phyloP scores from a whole-genome alignment of 2,329 filamentous ascomycete genomes.

The Bipolaris gigantea region DNA sequence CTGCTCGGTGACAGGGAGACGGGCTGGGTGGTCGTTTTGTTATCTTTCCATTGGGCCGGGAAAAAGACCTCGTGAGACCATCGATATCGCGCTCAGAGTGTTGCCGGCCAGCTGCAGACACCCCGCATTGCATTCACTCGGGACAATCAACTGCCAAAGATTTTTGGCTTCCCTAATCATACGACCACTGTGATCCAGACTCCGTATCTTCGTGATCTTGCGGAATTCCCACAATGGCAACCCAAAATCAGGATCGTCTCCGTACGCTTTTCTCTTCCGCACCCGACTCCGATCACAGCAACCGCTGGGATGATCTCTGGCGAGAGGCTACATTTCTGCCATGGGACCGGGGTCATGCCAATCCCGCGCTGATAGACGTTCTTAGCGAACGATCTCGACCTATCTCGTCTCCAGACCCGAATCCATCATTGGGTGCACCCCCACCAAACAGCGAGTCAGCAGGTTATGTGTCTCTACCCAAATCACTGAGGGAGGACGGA shows the following conservation, averaged over 20 bases:
- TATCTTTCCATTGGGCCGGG: not conserved
- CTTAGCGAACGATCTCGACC: slow-evolving; percentile 36
- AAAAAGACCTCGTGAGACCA: too few relatives aligned
- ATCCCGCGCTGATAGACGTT: slow-evolving; percentile 60
- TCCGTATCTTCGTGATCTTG: not conserved
- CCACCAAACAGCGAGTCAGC: slow-evolving; percentile 4
- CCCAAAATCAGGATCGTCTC: slow-evolving; percentile 43
- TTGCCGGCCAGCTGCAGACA: not conserved
- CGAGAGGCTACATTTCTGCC: slow-evolving; percentile 48
- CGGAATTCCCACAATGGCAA: slow-evolving; percentile 16
- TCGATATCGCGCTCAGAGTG: not conserved
- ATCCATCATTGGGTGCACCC: slow-evolving; percentile 27
- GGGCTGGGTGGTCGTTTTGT: not conserved
- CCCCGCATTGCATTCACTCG: not conserved
- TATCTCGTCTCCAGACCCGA: slow-evolving; percentile 11
- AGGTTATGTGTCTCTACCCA: slow-evolving; percentile 11
- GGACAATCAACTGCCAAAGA: not conserved
- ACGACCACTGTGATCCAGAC: not conserved
- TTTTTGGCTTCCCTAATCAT: not conserved
- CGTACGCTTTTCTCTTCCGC: slow-evolving; percentile 49
- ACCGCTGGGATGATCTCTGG: slow-evolving; percentile 14
- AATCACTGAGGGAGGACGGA: slow-evolving; percentile 21
- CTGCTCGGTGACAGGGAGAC: not conserved
- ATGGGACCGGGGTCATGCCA: slow-evolving; percentile 63
- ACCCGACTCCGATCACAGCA: slow-evolving; percentile 44